These are phyloP conservation scores for Daldinia grandis DNA, from an alignment of 495 filamentous ascomycete genomes.

Conservation along the genomic window DNA sequence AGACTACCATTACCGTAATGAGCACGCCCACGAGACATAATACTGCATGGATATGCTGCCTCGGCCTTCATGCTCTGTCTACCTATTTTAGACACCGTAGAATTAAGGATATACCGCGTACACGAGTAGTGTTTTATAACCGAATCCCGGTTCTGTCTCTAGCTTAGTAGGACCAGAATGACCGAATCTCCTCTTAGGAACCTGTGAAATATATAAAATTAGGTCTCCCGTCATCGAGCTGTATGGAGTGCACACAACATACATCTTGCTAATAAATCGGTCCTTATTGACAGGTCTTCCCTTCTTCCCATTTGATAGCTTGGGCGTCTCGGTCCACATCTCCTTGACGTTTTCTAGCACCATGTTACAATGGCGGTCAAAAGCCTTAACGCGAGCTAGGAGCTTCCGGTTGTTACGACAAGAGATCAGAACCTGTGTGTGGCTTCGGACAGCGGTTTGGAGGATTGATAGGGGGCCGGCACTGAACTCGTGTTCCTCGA, in stretches of 20 bases:
- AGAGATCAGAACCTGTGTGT: conserved; percentile 86
- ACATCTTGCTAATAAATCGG: conserved; percentile 99
- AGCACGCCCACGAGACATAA: conserved; percentile 7
- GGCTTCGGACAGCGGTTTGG: conserved; percentile 86
- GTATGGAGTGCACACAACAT: conserved; percentile 43
- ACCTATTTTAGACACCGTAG: conserved; percentile 8
- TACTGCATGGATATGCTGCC: conserved; percentile 17
- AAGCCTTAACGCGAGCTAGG: conserved; percentile 61
- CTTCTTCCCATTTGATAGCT: conserved; percentile 76
- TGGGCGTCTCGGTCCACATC: conserved; percentile 98
- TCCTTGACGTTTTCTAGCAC: conserved; percentile 98
- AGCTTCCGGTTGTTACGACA: conserved; percentile 94
- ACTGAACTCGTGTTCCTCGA: conserved; percentile 91
- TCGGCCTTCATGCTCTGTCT: conserved; percentile 9
- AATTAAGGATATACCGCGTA: conserved; percentile 8
- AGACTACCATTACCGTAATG: conserved; percentile 11
- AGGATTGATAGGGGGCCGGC: conserved; percentile 87
- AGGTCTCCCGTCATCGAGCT: not conserved
- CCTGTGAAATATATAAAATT: conserved; percentile 57
- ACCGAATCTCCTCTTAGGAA: conserved; percentile 95
- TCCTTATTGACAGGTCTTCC: conserved; percentile 96
- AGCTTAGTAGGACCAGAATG: conserved; percentile 91
- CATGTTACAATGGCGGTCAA: conserved; percentile 76
- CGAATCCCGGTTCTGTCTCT: conserved; percentile 6
- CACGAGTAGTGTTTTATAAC: not conserved